Percentiles rank a stretch among this genome's conserved stretches.
Conservation (phyloP, 208 protist species). For the Trichomonas vaginalis region DNA sequence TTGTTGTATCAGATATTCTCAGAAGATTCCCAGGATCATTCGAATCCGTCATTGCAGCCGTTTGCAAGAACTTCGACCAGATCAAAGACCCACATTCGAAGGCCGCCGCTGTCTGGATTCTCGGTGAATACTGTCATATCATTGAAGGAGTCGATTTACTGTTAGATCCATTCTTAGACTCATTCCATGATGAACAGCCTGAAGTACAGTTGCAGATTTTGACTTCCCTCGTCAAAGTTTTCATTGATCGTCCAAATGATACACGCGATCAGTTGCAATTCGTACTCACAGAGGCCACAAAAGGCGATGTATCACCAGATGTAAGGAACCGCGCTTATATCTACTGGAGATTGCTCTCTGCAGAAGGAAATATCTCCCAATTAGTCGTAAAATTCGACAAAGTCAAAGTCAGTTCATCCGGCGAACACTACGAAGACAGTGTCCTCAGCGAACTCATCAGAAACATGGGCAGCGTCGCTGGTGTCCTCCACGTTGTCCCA, state of each 20-base stretch:
- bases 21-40: constrained; percentile 69
- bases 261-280: constrained; percentile 39
- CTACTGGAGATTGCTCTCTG: constrained; percentile 94
- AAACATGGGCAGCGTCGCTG: background rate
- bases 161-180: constrained; percentile 66
- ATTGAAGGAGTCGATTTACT: constrained; percentile 25
- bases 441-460: background rate
- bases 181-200: constrained; percentile 63
- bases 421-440: background rate
- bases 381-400: constrained; percentile 27
- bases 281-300: constrained; percentile 42
- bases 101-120: constrained; percentile 89
- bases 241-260: constrained; percentile 58
- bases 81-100: constrained; percentile 81
- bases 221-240: constrained; percentile 88
- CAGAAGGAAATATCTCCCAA: constrained; percentile 77
- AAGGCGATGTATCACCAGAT: constrained; percentile 77
- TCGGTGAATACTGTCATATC: constrained; percentile 53
- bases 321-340: constrained; percentile 90
- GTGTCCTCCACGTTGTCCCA: background rate
- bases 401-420: background rate
- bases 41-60: constrained; percentile 40
- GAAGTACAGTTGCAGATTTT: constrained; percentile 80
- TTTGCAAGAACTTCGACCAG: constrained; percentile 74
- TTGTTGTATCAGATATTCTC: constrained; percentile 88